Conservation (phyloP, 257 asterid species). For the Leonotis leonurus region DNA sequence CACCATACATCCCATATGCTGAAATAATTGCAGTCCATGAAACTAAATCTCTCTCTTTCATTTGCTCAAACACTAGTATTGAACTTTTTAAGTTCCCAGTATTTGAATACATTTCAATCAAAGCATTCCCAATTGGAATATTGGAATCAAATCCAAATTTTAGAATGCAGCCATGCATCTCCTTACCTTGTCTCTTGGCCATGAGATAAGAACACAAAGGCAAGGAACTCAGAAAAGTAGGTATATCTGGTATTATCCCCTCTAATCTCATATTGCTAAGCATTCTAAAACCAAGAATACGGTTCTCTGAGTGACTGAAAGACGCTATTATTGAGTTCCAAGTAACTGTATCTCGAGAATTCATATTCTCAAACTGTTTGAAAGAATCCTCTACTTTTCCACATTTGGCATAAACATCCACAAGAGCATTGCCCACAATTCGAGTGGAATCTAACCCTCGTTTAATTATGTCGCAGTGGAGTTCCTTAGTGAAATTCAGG, state of each 20-base stretch:
- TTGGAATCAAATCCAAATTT: constrained; percentile 50
- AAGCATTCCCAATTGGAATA: constrained; percentile 54
- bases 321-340: constrained; percentile 78
- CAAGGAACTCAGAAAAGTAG: constrained; percentile 52
- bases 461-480: constrained; percentile 55
- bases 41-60: constrained; percentile 58
- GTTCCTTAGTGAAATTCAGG: constrained; percentile 32
- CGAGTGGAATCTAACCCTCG: constrained; percentile 51
- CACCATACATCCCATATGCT: constrained; percentile 82
- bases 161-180: constrained; percentile 65
- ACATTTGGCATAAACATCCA: constrained; percentile 70
- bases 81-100: constrained; percentile 53
- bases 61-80: constrained; percentile 44
- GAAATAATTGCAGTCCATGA: constrained; percentile 73
- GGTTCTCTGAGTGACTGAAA: constrained; percentile 42
- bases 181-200: constrained; percentile 77
- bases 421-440: constrained; percentile 56
- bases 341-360: constrained; percentile 48
- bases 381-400: constrained; percentile 45
- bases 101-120: constrained; percentile 79
- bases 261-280: constrained; percentile 61
- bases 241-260: constrained; percentile 47
- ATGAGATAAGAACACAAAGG: constrained; percentile 61
- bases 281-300: constrained; percentile 57
- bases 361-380: constrained; percentile 67